Evolutionary conservation across 176 grass and related monocot genomes (phyloP), one percentile per base, ranked within the genome.

Genomic region (Microstegium vimineum): DNA sequence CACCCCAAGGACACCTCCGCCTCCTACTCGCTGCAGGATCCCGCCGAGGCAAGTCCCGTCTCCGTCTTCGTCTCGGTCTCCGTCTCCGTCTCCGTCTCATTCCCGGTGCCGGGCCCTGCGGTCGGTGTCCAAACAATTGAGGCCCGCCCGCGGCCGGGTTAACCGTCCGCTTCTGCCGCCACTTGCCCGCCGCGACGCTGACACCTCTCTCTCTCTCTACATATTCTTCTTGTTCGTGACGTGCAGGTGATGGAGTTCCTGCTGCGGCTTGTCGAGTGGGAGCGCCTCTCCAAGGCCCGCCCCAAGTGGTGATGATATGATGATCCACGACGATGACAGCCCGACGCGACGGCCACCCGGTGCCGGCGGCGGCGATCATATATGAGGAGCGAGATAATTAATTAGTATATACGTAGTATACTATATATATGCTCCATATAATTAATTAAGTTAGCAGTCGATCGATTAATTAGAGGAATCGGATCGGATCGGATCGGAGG

Each of bases 1-100:
- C 41, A 71, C 78, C 88, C 92, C 27, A 97, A 97, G 88, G 92
- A 94, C 36, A 97, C 95, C 52, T 79, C 70, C 78, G 92, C 95
- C 2, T 89, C 95, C 43, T 97, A 93, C 86, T 97, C 92, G 37
- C 88, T 97, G 41, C 84, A 87, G 49, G 95, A 94, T 26, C 95
- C 95, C 12, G 84, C 95, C 17, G 95, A 97, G 95, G 94, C 73
- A 81, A 90, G 77, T 61, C 16, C 46, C 10, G n/a, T 67, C 27
- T 43, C 17, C n/a, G n/a, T n/a, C n/a, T n/a, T n/a, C n/a, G n/a
- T n/a, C n/a, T n/a, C n/a, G n/a, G n/a, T n/a, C n/a, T n/a, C n/a
- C n/a, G n/a, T n/a, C n/a, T n/a, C n/a, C n/a, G n/a, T n/a, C n/a
- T n/a, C n/a, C n/a, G n/a, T 10, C 25, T 47, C 76, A 0, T 2